phyloP scores from a whole-genome alignment of 352 stramenopile species.

The Peronospora farinosa region DNA sequence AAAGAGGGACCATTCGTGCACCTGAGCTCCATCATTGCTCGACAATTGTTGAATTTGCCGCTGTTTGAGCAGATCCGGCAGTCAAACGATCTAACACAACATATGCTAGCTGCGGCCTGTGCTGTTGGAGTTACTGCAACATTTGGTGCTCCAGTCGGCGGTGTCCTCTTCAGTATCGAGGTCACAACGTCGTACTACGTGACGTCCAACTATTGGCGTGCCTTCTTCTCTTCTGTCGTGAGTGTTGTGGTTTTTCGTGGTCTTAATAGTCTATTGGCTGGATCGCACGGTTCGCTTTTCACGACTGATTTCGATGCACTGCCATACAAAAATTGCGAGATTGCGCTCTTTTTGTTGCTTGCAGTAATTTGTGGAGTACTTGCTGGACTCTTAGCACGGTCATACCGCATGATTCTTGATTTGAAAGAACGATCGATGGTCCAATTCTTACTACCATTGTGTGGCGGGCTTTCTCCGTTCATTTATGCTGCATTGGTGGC shows the following conservation, averaged over 20 bases:
- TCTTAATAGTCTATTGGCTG: conserved; percentile 56
- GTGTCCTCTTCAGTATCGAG: conserved; percentile 74
- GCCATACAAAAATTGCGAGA: conserved; percentile 70
- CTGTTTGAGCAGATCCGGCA: conserved; percentile 53
- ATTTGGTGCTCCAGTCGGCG: conserved; percentile 70
- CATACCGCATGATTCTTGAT: conserved; percentile 45
- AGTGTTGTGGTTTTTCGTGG: conserved; percentile 79
- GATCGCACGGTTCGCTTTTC: conserved; percentile 67
- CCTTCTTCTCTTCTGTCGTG: conserved; percentile 85
- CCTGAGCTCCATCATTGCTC: conserved; percentile 67
- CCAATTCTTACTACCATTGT: conserved; percentile 18
- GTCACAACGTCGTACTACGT: conserved; percentile 87
- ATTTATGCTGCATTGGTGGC: conserved; percentile 61
- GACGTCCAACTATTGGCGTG: conserved; percentile 85
- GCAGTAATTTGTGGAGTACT: conserved; percentile 79
- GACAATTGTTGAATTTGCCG: conserved; percentile 50
- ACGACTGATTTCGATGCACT: conserved; percentile 68
- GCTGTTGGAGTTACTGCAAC: conserved; percentile 74
- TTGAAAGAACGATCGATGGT: conserved; percentile 40
- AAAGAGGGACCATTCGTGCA: conserved; percentile 82
- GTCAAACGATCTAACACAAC: conserved; percentile 57
- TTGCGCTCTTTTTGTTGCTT: conserved; percentile 72
- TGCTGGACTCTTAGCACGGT: conserved; percentile 69
- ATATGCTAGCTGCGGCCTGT: conserved; percentile 60
- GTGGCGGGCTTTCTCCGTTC: conserved; percentile 39